A percentile compares a stretch with the other conserved stretches of the same genome.
phyloP scores from a whole-genome alignment of 2,329 filamentous ascomycete species.

The Zasmidium cellare region DNA sequence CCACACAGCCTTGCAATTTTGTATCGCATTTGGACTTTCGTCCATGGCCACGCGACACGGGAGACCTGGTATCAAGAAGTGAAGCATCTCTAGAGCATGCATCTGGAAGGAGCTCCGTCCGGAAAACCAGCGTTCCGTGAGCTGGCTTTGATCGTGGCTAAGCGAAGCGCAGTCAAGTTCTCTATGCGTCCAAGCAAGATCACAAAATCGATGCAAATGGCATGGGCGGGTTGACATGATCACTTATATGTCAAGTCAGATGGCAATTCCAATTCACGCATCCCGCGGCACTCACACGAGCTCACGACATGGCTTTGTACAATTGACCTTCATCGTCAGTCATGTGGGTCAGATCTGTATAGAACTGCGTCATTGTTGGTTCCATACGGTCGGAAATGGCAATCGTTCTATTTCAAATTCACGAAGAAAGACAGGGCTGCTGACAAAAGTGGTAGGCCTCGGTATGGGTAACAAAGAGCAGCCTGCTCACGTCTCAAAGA shows the following conservation, averaged over 20 bases:
- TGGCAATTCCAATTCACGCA: background rate
- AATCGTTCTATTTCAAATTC: background rate
- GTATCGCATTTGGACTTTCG: no score
- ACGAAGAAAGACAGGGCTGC: background rate
- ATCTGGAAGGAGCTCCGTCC: background rate
- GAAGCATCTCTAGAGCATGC: background rate
- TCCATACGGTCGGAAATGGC: background rate
- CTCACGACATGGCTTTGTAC: background rate
- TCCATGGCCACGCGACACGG: no score
- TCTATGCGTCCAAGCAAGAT: background rate
- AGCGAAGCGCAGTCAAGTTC: background rate
- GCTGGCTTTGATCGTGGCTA: background rate
- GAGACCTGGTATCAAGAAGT: background rate
- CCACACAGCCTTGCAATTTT: no score
- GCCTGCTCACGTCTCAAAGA: background rate
- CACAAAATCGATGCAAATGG: slow-evolving; percentile 2
- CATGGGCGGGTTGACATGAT: background rate
- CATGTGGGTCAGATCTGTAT: background rate
- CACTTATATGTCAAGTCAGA: background rate
- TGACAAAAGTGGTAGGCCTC: background rate
- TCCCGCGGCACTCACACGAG: background rate
- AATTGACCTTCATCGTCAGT: background rate
- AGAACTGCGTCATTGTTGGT: background rate
- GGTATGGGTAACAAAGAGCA: background rate
- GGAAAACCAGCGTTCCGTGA: background rate